Evolutionary conservation across 371 early-diverging fungal species (phyloP), one percentile per base, ranked within the genome.

Genomic region (Mortierella sp.): DNA sequence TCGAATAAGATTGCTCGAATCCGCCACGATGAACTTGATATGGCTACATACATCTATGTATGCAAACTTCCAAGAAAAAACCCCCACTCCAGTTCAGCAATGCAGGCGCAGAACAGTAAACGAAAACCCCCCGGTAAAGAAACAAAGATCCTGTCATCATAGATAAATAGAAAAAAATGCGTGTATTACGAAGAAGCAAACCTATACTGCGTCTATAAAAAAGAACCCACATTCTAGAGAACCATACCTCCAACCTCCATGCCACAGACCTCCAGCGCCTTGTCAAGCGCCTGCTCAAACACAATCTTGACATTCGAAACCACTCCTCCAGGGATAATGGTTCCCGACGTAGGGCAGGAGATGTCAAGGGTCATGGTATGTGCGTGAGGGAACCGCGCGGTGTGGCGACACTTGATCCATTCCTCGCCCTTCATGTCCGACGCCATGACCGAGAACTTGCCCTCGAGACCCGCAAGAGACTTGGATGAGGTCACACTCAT

Each of bases 201-300:
- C 16, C 5, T 16, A 18, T 1, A 1, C 5, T 16, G 2, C 11
- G 51, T 51, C 51, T 32, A 60, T 12, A 32, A 14, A 60, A 60
- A 32, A 32, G 16, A 4, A 11, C 18, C 2, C 29, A 16, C 3
- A 3, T 35, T 24, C 49, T 80, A 86, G 32, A 86, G 73, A 4
- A 71, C 60, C 87, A 82, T 86, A 5, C 80, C 87, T 0, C 79
- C 87, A 3, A 79, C 76, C 16, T 86, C 87, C 77, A 86, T 80
- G 29, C 83, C 83, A 65, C 87, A 86, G 16, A 86, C 60, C 35
- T 86, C 87, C 6, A 86, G n/a, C 5, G 87, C 54, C 80, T 78
- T 86, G 21, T 86, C 87, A 27, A 82, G 12, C 4, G 12, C 56
- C 4, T 71, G 21, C 7, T 80, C 82, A 54, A 86, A 79, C 70